These are phyloP conservation scores for Trametes maxima DNA, from an alignment of 768 basidiomycete species.

Conservation along the genomic window DNA sequence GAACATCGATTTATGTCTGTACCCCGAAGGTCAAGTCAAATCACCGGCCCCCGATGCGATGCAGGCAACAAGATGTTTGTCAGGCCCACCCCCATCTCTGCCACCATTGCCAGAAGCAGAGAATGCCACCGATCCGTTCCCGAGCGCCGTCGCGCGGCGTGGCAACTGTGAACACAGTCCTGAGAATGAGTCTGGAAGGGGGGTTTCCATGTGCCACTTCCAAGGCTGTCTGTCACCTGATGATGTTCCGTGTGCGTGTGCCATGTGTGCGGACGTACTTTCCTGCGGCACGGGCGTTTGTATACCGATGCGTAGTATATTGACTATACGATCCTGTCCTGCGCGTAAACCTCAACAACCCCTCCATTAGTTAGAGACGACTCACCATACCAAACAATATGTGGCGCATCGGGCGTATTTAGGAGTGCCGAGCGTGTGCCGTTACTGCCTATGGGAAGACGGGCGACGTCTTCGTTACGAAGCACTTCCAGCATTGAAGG, in stretches of 20 bases:
- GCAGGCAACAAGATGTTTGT: conserved; percentile 6
- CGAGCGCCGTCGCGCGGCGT: not conserved
- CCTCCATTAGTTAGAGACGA: too few relatives aligned
- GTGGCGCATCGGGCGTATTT: too few relatives aligned
- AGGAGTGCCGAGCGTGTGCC: not conserved
- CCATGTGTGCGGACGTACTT: not conserved
- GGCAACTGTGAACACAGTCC: conserved; percentile 1
- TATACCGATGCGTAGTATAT: too few relatives aligned
- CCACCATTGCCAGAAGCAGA: not conserved
- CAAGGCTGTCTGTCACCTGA: not conserved
- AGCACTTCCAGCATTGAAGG: not conserved
- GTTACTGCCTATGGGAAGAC: not conserved
- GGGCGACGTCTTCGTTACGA: not conserved
- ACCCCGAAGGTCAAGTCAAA: too few relatives aligned
- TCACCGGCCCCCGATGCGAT: not conserved
- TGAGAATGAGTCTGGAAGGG: not conserved
- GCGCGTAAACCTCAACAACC: too few relatives aligned
- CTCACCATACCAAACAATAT: too few relatives aligned
- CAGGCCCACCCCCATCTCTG: not conserved
- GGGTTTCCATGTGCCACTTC: not conserved
- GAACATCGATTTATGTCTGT: too few relatives aligned
- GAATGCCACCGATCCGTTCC: not conserved
- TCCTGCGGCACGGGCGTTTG: not conserved
- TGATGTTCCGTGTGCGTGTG: too few relatives aligned
- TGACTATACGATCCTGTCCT: too few relatives aligned